Evolutionary conservation across 2,329 filamentous ascomycete genomes (phyloP).

Genomic region (Trichoderma hamatum): DNA sequence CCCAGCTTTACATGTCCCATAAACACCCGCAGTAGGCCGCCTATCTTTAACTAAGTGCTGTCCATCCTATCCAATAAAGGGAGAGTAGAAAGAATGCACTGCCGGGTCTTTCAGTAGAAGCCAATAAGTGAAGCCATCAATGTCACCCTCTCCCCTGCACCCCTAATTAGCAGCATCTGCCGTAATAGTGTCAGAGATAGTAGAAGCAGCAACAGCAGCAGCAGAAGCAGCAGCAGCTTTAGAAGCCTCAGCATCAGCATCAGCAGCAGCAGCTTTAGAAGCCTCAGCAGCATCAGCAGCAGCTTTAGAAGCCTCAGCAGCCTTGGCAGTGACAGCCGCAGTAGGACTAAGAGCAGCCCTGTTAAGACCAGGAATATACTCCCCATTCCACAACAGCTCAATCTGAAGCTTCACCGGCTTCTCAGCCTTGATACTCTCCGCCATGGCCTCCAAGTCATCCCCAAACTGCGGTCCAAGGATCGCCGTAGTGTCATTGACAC

Average conservation of each 20-base stretch:
- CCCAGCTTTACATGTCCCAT: not conserved
- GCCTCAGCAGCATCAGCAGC: not conserved
- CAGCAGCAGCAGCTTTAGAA: not conserved
- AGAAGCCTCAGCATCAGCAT: not conserved
- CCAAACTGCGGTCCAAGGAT: constrained; percentile 34
- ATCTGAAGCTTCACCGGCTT: constrained; percentile 9
- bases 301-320: not conserved
- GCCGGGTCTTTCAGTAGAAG: too few species aligned
- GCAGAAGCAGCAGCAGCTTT: not conserved
- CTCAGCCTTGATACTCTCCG: constrained; percentile 27
- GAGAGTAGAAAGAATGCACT: too few species aligned
- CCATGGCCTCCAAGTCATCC: constrained; percentile 35
- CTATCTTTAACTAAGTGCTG: not conserved
- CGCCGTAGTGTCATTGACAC: constrained; percentile 32
- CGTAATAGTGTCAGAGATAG: not conserved
- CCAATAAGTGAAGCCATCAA: too few species aligned
- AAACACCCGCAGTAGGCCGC: too few species aligned
- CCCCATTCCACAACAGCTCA: not conserved
- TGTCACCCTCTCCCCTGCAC: not conserved
- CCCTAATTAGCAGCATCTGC: not conserved
- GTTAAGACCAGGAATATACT: not conserved
- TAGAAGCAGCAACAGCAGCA: not conserved
- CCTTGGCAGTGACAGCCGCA: not conserved
- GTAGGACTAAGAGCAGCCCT: not conserved
- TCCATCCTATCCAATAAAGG: too few species aligned